Evolutionary conservation across 2,329 filamentous ascomycete genomes (phyloP).

Genomic region (Arthrinium puccinioides): DNA sequence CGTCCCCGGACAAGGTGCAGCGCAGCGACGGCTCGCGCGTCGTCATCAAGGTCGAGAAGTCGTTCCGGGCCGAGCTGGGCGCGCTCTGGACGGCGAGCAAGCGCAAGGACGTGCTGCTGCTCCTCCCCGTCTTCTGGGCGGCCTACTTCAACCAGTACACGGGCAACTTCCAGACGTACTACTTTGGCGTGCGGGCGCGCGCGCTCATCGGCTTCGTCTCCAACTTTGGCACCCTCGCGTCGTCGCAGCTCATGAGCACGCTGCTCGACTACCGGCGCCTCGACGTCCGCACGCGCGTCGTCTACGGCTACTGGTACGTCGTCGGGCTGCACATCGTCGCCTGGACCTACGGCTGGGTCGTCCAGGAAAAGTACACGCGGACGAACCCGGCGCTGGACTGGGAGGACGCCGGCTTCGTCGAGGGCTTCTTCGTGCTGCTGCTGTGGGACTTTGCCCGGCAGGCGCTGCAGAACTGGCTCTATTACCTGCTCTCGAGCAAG

Average conservation of each 20-base stretch:
- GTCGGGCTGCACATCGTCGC: conserved; percentile 35
- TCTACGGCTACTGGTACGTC: conserved; percentile 36
- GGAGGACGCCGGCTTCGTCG: conserved; percentile 54
- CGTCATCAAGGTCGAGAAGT: conserved; percentile 52
- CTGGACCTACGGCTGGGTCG: conserved; percentile 45
- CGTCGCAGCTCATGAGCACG: conserved; percentile 47
- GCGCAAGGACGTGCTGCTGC: conserved; percentile 63
- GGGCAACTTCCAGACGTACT: conserved; percentile 48
- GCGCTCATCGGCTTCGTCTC: conserved; percentile 65
- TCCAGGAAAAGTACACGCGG: conserved; percentile 42
- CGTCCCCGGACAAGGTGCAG: conserved; percentile 54
- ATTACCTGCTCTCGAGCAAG: conserved; percentile 46
- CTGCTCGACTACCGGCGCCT: conserved; percentile 12
- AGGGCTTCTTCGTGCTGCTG: conserved; percentile 59
- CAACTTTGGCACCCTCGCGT: conserved; percentile 57
- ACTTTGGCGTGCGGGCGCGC: conserved; percentile 63
- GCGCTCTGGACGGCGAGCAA: conserved; percentile 56
- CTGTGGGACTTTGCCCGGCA: conserved; percentile 51
- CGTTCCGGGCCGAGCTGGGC: conserved; percentile 50
- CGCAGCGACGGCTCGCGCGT: conserved; percentile 59
- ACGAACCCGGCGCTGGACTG: conserved; percentile 58
- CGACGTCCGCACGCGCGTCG: conserved; percentile 32
- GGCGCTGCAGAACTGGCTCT: conserved; percentile 47
- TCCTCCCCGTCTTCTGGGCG: conserved; percentile 67
- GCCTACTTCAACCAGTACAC: conserved; percentile 42